Percentiles rank a stretch among this genome's conserved stretches.
These are phyloP conservation scores for Colletotrichum sp. DNA, from an alignment of 2,329 filamentous ascomycete species.

Conservation along the genomic window DNA sequence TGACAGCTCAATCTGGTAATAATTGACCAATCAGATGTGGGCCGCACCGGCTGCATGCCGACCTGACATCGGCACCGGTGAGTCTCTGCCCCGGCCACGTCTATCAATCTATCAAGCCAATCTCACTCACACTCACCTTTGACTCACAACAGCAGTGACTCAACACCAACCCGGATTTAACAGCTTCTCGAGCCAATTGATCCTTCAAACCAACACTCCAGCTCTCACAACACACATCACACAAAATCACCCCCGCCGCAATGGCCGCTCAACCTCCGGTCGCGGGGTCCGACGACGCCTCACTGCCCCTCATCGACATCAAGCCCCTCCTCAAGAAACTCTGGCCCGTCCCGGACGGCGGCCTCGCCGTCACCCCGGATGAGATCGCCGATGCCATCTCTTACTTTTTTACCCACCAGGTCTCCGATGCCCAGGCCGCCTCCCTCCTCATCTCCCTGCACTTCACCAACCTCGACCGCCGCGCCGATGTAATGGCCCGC, in stretches of 20 bases:
- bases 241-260: background rate
- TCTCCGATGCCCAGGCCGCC: conserved; percentile 88
- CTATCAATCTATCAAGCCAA: background rate
- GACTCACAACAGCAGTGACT: conserved; percentile 12
- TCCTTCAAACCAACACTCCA: background rate
- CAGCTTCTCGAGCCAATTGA: background rate
- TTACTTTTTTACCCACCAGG: conserved; percentile 87
- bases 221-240: background rate
- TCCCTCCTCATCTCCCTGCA: conserved; percentile 90
- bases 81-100: background rate
- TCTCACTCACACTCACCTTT: background rate
- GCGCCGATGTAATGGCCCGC: conserved; percentile 84
- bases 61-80: background rate
- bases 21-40: conserved; percentile 17
- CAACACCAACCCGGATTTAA: background rate
- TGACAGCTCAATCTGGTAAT: conserved; percentile 7
- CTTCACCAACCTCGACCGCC: conserved; percentile 85
- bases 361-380: conserved; percentile 65
- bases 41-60: background rate
- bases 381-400: conserved; percentile 92
- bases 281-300: conserved; percentile 31
- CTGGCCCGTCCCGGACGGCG: conserved; percentile 61
- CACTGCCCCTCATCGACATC: conserved; percentile 55
- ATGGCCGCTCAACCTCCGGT: conserved; percentile 36
- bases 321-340: conserved; percentile 76